Evolutionary conservation across 1,284 basidiomycete genomes (phyloP).

Genomic region (Coriolopsis trogii): DNA sequence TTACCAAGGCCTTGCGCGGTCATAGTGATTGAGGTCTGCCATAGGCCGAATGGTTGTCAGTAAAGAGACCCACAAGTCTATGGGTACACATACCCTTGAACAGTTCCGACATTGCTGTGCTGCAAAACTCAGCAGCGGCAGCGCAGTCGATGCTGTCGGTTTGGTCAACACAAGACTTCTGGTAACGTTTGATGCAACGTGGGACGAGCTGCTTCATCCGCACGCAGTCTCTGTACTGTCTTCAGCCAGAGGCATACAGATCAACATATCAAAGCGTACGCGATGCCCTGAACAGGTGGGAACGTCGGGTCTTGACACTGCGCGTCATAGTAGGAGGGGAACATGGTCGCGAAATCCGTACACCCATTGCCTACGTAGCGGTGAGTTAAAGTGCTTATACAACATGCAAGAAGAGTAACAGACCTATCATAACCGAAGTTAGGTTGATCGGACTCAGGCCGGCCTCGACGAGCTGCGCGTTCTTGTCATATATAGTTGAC

Average conservation of each 20-base stretch:
- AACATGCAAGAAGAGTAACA: constrained; percentile 19
- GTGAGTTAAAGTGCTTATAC: too few relatives aligned
- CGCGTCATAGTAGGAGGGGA: constrained; percentile 36
- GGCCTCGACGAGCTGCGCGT: constrained; percentile 51
- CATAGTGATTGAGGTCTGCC: constrained; percentile 18
- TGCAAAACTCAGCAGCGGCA: constrained; percentile 44
- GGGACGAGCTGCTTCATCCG: constrained; percentile 39
- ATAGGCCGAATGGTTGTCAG: not conserved
- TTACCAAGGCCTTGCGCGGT: constrained; percentile 27
- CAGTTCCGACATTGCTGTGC: constrained; percentile 15
- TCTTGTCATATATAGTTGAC: constrained; percentile 77
- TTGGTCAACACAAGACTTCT: constrained; percentile 34
- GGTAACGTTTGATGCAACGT: constrained; percentile 33
- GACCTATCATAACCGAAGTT: constrained; percentile 79
- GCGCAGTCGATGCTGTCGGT: constrained; percentile 44
- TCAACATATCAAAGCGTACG: constrained; percentile 7
- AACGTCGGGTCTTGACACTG: constrained; percentile 34
- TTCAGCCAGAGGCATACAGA: not conserved
- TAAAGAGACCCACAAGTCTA: not conserved
- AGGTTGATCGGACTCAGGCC: constrained; percentile 79
- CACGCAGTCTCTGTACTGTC: constrained; percentile 29
- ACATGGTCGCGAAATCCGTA: constrained; percentile 30
- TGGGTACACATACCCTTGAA: constrained; percentile 13
- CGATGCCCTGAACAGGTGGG: constrained; percentile 31
- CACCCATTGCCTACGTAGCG: constrained; percentile 57